phyloP scores from a whole-genome alignment of 208 protist genomes.

The Trypanosoma lewisi region DNA sequence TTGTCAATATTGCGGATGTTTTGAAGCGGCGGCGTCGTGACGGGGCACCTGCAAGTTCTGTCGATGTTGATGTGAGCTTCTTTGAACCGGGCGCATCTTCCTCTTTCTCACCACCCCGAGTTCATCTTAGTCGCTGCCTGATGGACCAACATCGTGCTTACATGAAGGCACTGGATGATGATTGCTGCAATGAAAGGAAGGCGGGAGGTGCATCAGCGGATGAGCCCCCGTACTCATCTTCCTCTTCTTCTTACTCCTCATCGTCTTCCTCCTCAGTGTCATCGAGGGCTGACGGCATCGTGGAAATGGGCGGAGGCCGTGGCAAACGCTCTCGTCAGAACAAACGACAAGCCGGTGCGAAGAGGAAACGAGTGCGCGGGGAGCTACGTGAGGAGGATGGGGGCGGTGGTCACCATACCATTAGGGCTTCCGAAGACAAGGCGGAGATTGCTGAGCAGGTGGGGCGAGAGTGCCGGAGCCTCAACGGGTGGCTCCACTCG shows the following conservation, averaged over 20 bases:
- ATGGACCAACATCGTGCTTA: constrained; percentile 37
- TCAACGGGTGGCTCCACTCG: constrained; percentile 9
- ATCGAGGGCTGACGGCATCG: not conserved
- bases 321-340: not conserved
- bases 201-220: not conserved
- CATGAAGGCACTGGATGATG: constrained; percentile 23
- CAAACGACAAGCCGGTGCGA: not conserved
- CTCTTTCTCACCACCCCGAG: constrained; percentile 3
- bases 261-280: constrained; percentile 9
- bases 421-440: not conserved
- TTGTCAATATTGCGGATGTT: constrained; percentile 58
- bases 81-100: constrained; percentile 7
- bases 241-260: no score
- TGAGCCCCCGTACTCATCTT: no score
- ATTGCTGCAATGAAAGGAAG: constrained; percentile 2
- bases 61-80: constrained; percentile 14
- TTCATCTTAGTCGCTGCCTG: constrained; percentile 23
- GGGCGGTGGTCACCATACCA: not conserved
- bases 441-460: not conserved
- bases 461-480: constrained; percentile 5
- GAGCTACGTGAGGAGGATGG: not conserved
- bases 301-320: not conserved
- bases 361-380: constrained; percentile 1
- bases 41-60: not conserved
- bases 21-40: constrained; percentile 29